These are phyloP conservation scores for Fusarium sp. DNA, from an alignment of 2,329 filamentous ascomycete species.

Conservation along the genomic window DNA sequence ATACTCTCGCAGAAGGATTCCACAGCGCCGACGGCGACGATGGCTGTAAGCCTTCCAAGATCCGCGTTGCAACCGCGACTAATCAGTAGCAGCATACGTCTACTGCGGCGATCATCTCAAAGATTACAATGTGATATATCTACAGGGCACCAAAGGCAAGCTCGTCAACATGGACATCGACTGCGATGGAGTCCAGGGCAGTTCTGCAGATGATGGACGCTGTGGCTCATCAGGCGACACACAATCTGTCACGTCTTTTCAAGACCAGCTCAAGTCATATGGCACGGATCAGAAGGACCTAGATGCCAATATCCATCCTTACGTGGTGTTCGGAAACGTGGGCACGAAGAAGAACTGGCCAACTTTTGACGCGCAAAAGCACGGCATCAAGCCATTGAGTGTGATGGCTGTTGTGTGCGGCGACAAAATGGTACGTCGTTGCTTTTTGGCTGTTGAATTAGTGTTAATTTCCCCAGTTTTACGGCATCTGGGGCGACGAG, in stretches of 20 bases:
- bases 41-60: conserved; percentile 44
- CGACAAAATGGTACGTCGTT: conserved; percentile 52
- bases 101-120: conserved; percentile 60
- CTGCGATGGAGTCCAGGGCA: conserved; percentile 62
- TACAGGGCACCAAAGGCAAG: conserved; percentile 54
- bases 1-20: conserved; percentile 52
- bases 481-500: conserved; percentile 70
- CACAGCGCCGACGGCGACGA: conserved; percentile 51
- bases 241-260: conserved; percentile 60
- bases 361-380: conserved; percentile 53
- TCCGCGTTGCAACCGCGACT: neutral
- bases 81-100: conserved; percentile 42
- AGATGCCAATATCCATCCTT: conserved; percentile 61
- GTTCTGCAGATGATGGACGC: conserved; percentile 53
- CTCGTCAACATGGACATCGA: conserved; percentile 68
- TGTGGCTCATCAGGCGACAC: conserved; percentile 57
- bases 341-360: conserved; percentile 46
- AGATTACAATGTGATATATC: conserved; percentile 57
- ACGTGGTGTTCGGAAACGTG: conserved; percentile 64
- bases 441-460: fast-evolving
- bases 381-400: conserved; percentile 60
- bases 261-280: conserved; percentile 50
- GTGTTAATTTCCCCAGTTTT: conserved; percentile 51
- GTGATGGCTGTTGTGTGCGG: conserved; percentile 66
- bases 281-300: conserved; percentile 53